These are phyloP conservation scores for Phytophthora cactorum DNA, from an alignment of 352 stramenopile genomes.

Conservation along the genomic window DNA sequence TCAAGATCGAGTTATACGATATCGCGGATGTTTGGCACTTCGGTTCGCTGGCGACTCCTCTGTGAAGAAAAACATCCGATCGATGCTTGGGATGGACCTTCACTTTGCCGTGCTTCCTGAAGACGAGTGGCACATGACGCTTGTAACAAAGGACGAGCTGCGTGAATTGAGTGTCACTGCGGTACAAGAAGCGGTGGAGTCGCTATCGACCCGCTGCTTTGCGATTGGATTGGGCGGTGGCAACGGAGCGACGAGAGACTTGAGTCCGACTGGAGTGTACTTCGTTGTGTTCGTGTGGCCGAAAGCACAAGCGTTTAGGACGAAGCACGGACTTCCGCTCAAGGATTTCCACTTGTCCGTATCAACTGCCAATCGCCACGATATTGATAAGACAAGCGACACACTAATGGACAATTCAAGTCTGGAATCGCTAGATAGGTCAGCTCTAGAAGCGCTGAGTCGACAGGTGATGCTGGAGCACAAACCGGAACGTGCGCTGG, in stretches of 20 bases:
- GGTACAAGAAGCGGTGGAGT: constrained; percentile 36
- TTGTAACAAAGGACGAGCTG: constrained; percentile 64
- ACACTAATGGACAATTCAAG: constrained; percentile 29
- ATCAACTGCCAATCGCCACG: constrained; percentile 49
- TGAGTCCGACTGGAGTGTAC: constrained; percentile 33
- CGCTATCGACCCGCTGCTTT: constrained; percentile 43
- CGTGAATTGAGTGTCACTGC: constrained; percentile 25
- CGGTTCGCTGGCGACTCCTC: constrained; percentile 27
- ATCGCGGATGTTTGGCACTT: constrained; percentile 50
- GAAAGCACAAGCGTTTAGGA: constrained; percentile 51
- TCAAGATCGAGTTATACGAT: constrained; percentile 28
- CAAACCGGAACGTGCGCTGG: constrained; percentile 27
- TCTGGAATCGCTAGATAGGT: constrained; percentile 27
- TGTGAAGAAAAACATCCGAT: constrained; percentile 26
- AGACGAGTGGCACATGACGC: constrained; percentile 61
- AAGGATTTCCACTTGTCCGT: constrained; percentile 68
- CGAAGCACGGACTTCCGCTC: constrained; percentile 42
- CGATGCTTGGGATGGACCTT: constrained; percentile 14
- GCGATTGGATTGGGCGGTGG: constrained; percentile 48
- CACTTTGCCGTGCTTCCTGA: constrained; percentile 22
- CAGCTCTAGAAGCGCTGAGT: constrained; percentile 38
- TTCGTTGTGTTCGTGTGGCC: constrained; percentile 74
- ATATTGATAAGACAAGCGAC: constrained; percentile 54
- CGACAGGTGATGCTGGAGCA: constrained; percentile 40
- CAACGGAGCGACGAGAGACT: constrained; percentile 8